These are phyloP conservation scores for Desmodesmus armatus DNA, from an alignment of 139 green algal genomes.

Conservation along the genomic window DNA sequence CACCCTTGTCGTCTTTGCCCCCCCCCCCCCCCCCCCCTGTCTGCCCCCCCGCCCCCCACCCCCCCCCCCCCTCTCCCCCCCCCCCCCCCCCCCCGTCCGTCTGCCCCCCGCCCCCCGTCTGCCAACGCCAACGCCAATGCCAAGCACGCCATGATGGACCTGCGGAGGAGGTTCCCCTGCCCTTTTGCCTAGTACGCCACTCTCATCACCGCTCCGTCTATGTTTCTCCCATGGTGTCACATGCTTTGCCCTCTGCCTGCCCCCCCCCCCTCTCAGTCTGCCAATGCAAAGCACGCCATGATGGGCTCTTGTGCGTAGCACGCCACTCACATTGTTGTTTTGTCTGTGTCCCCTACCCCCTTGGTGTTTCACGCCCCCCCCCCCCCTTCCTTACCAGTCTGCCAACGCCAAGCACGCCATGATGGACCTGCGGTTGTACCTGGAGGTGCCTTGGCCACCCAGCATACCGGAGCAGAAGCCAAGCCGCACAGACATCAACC, in stretches of 20 bases:
- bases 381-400: neutral
- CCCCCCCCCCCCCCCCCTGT: too few relatives aligned
- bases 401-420: slow-evolving; percentile 53
- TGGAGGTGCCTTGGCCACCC: slow-evolving; percentile 67
- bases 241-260: neutral
- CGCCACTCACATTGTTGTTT: neutral
- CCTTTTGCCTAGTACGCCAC: too few relatives aligned
- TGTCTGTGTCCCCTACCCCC: neutral
- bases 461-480: neutral
- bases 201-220: too few relatives aligned
- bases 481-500: slow-evolving; percentile 54
- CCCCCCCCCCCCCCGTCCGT: neutral
- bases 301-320: neutral
- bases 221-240: slow-evolving; percentile 24
- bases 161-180: too few relatives aligned
- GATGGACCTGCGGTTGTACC: slow-evolving; percentile 84
- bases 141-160: slow-evolving; percentile 68
- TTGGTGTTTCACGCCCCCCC: neutral
- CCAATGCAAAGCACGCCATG: too few relatives aligned
- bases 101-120: neutral
- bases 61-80: too few relatives aligned
- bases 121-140: slow-evolving; percentile 11
- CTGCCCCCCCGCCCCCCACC: too few relatives aligned
- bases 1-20: too few relatives aligned
- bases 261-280: neutral